phyloP scores from a whole-genome alignment of 202 grass and related monocot genomes.

The Carex sylvatica region DNA sequence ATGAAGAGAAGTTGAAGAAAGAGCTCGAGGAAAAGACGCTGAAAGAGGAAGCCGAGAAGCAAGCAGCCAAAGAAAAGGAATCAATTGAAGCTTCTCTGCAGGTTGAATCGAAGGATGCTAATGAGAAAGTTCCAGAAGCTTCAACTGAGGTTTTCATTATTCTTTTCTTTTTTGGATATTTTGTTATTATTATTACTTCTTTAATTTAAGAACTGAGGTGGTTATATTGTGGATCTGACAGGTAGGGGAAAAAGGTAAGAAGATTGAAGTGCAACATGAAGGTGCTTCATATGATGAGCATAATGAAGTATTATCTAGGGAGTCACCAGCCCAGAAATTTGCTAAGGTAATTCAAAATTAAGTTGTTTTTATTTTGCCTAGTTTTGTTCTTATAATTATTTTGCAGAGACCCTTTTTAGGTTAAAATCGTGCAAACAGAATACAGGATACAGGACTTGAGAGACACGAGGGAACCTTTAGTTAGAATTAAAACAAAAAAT shows the following conservation, averaged over 20 bases:
- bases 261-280: conserved; percentile 14
- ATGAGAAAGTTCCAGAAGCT: conserved; percentile 36
- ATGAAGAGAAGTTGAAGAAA: conserved; percentile 77
- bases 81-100: conserved; percentile 40
- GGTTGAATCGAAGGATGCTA: conserved; percentile 35
- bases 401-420: neutral
- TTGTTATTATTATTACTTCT: conserved; percentile 28
- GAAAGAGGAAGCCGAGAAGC: conserved; percentile 73
- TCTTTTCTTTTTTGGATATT: conserved; percentile 1
- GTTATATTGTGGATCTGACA: conserved; percentile 4
- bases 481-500: neutral
- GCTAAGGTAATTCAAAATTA: conserved; percentile 10
- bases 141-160: conserved; percentile 55
- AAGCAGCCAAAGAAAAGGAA: conserved; percentile 47
- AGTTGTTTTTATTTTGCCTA: neutral
- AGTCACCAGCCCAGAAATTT: conserved; percentile 7
- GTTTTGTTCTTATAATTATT: neutral
- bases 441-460: neutral
- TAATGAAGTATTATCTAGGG: neutral
- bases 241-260: neutral
- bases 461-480: neutral
- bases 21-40: conserved; percentile 85
- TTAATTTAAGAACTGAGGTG: conserved; percentile 25
- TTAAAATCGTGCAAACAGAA: neutral
- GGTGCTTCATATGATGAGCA: neutral